Conservation (phyloP, 1,284 basidiomycete genomes). For the Anthracocystis panici-leucophaei region DNA sequence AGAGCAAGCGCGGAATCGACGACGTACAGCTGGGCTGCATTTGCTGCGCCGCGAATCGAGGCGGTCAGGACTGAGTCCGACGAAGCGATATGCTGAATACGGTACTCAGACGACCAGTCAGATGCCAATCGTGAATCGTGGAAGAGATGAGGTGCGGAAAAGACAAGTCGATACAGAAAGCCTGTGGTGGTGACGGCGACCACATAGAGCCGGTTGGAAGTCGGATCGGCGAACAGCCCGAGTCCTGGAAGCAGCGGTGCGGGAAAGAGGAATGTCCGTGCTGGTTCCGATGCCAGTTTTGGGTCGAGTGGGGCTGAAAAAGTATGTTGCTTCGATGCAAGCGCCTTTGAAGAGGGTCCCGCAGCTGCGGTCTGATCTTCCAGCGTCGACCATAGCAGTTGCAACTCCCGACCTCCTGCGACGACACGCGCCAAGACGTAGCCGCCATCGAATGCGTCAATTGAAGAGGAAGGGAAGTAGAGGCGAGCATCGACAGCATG, state of each 20-base stretch:
- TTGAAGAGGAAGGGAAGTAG: constrained; percentile 36
- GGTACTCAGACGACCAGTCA: constrained; percentile 55
- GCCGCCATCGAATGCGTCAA: constrained; percentile 24
- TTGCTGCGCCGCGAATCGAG: constrained; percentile 29
- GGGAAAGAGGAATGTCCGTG: constrained; percentile 52
- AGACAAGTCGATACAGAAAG: constrained; percentile 53
- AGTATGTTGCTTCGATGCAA: constrained; percentile 14
- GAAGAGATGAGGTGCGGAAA: constrained; percentile 47
- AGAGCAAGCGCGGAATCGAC: constrained; percentile 56
- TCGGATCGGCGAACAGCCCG: constrained; percentile 48
- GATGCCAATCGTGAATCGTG: constrained; percentile 32
- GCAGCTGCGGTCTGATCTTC: constrained; percentile 13
- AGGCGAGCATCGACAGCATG: constrained; percentile 46
- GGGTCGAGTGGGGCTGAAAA: constrained; percentile 32
- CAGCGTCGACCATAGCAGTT: constrained; percentile 49
- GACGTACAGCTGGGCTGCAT: constrained; percentile 49
- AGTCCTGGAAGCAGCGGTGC: constrained; percentile 54
- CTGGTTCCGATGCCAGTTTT: constrained; percentile 31
- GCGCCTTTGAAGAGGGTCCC: constrained; percentile 18
- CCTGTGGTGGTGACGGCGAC: constrained; percentile 54
- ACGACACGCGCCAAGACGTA: constrained; percentile 54
- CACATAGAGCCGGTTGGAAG: constrained; percentile 44
- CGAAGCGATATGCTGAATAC: constrained; percentile 41
- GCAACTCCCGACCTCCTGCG: constrained; percentile 46
- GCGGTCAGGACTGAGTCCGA: constrained; percentile 33